Evolutionary conservation across 768 basidiomycete genomes (phyloP), one percentile per base, ranked within the genome.

Genomic region (Cystofilobasidium bisporidii): DNA sequence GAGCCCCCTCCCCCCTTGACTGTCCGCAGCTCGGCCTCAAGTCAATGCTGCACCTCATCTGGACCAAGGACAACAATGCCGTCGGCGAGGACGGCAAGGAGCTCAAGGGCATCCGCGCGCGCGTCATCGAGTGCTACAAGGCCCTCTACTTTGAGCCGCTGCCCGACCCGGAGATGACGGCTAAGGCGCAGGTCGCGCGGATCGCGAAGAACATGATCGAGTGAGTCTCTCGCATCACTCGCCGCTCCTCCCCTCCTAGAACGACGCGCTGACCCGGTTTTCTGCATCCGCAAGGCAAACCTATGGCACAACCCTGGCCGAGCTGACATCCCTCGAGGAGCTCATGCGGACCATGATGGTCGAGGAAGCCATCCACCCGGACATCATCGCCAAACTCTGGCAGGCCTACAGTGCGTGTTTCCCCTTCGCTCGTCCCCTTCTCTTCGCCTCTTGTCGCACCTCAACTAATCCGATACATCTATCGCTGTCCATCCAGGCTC

Each of bases 141-240:
- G 84, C 73, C 66, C 77, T 99, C 62, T 99, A 94, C 79, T 96
- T 98, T 72, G 91, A 97, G 65, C 83, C 87, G 3, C 72, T 90
- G 2, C 81, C 84, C 0, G 87, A 84, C 75, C 53, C 60, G 2
- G 60, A 61, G 28, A 78, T 88, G 71, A 82, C 86, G 15, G 82
- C 88, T 0, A 91, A 92, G 77, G 86, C 86, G 57, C 89, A 96
- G 75, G 83, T 96, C 67, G 93, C 86, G 72, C 81, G 92, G 18
- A 96, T 99, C 50, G 84, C 94, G 9, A 93, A 91, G 80, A 96
- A 98, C 75, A 88, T 99, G 84, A 89, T 99, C 57, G 89, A 96
- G 96, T 96, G 64, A 70, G 76, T 74, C 2, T n/a, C 32, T 14
- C n/a, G 15, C 40, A 47, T 18, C 24, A 3, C 20, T 15, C 32